A percentile compares a stretch with the other conserved stretches of the same genome.
Evolutionary conservation across 2,329 filamentous ascomycete species (phyloP).

Genomic region (Apiospora malaysiana): DNA sequence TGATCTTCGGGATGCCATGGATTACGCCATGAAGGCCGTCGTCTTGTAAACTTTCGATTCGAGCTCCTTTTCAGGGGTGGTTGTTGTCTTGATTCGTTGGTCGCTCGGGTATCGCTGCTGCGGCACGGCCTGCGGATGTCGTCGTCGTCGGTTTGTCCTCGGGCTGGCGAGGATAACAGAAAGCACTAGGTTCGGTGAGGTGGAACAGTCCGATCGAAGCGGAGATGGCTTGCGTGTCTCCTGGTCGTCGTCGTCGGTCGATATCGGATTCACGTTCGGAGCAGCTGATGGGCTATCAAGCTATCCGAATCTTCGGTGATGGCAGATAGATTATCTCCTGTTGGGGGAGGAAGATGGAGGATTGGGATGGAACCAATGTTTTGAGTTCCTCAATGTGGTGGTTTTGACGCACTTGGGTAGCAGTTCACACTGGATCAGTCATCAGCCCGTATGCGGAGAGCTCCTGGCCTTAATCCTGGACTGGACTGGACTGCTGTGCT

Average conservation of each 20-base stretch:
- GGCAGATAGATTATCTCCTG: not conserved
- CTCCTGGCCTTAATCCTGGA: slow-evolving; percentile 9
- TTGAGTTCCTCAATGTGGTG: slow-evolving; percentile 25
- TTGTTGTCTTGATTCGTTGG: not conserved
- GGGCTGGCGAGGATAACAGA: slow-evolving; percentile 1
- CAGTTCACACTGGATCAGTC: slow-evolving; percentile 14
- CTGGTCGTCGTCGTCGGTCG: not conserved
- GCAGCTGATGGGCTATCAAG: not conserved
- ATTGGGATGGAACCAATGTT: slow-evolving; percentile 21
- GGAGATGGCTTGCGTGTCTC: not conserved
- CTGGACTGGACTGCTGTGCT: not conserved
- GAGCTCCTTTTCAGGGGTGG: slow-evolving; percentile 1
- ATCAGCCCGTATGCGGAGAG: slow-evolving; percentile 16
- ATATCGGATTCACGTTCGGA: not conserved
- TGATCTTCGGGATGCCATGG: slow-evolving; percentile 69
- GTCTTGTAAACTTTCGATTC: slow-evolving; percentile 1
- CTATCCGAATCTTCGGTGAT: not conserved
- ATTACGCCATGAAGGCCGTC: slow-evolving; percentile 65
- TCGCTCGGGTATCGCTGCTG: not conserved
- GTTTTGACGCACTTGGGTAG: slow-evolving; percentile 22
- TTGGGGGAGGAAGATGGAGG: slow-evolving; percentile 4
- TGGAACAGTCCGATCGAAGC: slow-evolving; percentile 8
- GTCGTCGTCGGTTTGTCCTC: not conserved
- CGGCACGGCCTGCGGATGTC: not conserved
- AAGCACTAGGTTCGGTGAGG: not conserved